A percentile compares a stretch with the other conserved stretches of the same genome.
These are phyloP conservation scores for Annulohypoxylon maeteangense DNA, from an alignment of 495 filamentous ascomycete species.

Conservation along the genomic window DNA sequence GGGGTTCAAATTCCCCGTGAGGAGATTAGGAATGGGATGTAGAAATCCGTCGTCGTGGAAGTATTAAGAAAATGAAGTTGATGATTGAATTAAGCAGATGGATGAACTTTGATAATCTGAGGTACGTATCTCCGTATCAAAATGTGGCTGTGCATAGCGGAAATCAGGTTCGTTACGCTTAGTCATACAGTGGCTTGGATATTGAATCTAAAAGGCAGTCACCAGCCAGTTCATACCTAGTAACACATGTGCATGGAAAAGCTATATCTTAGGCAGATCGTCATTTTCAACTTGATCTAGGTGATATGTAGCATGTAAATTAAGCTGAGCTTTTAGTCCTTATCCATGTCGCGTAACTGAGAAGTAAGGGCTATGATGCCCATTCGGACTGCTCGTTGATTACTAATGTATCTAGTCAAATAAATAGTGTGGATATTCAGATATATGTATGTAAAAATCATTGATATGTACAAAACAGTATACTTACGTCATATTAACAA, in stretches of 20 bases:
- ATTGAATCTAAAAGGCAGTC: too few species aligned
- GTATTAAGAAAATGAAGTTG: not conserved
- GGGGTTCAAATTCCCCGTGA: not conserved
- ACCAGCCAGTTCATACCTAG: too few species aligned
- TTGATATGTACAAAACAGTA: constrained; percentile 5
- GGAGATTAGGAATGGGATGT: not conserved
- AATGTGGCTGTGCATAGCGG: constrained; percentile 20
- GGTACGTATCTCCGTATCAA: constrained; percentile 14
- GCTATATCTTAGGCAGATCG: too few species aligned
- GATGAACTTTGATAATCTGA: not conserved
- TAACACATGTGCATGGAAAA: too few species aligned
- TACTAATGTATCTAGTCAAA: not conserved
- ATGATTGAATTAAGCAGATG: not conserved
- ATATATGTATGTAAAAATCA: not conserved
- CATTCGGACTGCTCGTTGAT: not conserved
- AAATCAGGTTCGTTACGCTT: not conserved
- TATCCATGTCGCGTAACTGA: not conserved
- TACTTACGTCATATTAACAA: not conserved
- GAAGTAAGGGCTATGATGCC: not conserved
- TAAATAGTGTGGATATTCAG: not conserved
- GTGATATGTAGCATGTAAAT: too few species aligned
- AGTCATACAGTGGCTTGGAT: not conserved
- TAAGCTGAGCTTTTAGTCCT: too few species aligned
- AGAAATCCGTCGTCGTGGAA: not conserved
- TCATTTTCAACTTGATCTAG: too few species aligned